These are phyloP conservation scores for Penicillium desertorum DNA, from an alignment of 495 filamentous ascomycete species.

Conservation along the genomic window DNA sequence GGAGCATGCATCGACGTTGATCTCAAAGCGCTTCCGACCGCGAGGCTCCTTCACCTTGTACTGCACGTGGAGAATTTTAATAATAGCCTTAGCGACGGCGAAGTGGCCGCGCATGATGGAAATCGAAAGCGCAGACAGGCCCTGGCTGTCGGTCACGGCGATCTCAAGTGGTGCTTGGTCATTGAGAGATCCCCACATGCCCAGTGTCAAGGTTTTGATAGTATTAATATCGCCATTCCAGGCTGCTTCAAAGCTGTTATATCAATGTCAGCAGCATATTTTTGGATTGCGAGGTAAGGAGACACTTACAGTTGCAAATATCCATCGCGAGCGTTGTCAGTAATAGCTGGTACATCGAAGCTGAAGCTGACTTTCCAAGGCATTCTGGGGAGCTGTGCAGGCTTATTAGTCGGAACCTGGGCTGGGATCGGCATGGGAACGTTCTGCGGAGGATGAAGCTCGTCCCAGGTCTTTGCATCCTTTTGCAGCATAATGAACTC, in stretches of 20 bases:
- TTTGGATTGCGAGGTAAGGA: constrained; percentile 1
- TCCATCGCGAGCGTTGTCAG: constrained; percentile 47
- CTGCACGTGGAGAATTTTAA: constrained; percentile 66
- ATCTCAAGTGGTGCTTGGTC: constrained; percentile 59
- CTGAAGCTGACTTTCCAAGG: constrained; percentile 48
- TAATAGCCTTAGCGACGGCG: constrained; percentile 57
- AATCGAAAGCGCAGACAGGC: constrained; percentile 59
- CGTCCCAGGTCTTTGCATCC: constrained; percentile 62
- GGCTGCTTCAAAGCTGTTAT: constrained; percentile 61
- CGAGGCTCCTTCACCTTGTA: constrained; percentile 50
- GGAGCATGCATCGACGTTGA: constrained; percentile 39
- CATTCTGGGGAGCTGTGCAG: constrained; percentile 8
- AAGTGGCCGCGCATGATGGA: constrained; percentile 62
- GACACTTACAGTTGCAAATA: constrained; percentile 54
- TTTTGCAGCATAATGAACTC: constrained; percentile 50
- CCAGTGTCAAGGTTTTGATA: constrained; percentile 49
- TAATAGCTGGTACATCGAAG: constrained; percentile 54
- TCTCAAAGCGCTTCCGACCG: constrained; percentile 48
- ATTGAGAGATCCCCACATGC: constrained; percentile 37
- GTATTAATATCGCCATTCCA: constrained; percentile 64
- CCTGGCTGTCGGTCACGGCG: constrained; percentile 48
- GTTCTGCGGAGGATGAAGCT: constrained; percentile 52
- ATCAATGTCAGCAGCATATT: constrained; percentile 13
- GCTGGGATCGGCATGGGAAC: not conserved
- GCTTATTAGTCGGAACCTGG: not conserved